Evolutionary conservation across 2,329 filamentous ascomycete species (phyloP), one percentile per base, ranked within the genome.

Genomic region (Xylariaceae sp.): DNA sequence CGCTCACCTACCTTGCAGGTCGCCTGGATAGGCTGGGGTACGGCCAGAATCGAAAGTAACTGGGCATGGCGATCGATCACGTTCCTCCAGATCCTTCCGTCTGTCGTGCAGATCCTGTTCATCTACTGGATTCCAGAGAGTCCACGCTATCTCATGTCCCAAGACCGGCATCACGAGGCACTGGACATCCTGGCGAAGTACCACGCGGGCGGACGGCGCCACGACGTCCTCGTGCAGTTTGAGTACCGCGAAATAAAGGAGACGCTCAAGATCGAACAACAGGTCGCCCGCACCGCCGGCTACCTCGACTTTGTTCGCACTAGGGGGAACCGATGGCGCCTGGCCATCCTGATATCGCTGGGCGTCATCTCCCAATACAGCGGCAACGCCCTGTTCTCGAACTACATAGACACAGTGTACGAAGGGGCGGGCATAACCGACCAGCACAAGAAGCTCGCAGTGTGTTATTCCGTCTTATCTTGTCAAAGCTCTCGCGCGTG

Each of bases 121-220:
- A 83, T 89, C 68, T 87, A 80, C 72, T 82, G 74, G 71, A 73
- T 87, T n/a, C 85, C 85, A 4, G 85, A 88, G 69, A 84, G 80
- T 0, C 85, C 85, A 0, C 77, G 85, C 59, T 88, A 78, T 73
- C 77, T 88, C 11, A 75, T 86, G 61, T 75, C 78, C 64, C 84
- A 84, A 69, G 84, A 85, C 62, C 78, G 79, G 35, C 74, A 80
- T 57, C 80, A 84, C 11, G 78, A 87, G 62, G 85, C 85, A 3
- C 74, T 86, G 8, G 68, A 73, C 1, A 79, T 85, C 4, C 74
- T 89, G 4, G 76, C 79, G 50, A 80, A 83, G 63, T 82, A 84
- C 63, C 85, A 88, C 63, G 83, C 78, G 29, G 81, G 83, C 26
- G 83, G 83, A 42, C 74, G 85, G 63, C 68, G 65, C 51, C 73